Conservation (phyloP, 2,329 filamentous ascomycete genomes). For the Dactylellina drechsleri region DNA sequence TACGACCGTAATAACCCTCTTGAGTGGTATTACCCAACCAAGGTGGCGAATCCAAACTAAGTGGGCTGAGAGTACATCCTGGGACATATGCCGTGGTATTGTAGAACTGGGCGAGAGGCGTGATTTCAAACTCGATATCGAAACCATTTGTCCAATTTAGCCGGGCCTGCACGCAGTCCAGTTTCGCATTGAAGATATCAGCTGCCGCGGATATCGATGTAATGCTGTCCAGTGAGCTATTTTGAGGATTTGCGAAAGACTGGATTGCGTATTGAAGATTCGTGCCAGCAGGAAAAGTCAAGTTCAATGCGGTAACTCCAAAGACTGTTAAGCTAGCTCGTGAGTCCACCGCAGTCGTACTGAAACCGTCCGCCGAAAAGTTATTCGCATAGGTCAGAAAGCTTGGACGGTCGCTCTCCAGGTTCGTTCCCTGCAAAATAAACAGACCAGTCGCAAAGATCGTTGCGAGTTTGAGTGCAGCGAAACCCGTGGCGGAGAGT, state of each 20-base stretch:
- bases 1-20: slow-evolving; percentile 38
- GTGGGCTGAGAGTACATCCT: slow-evolving; percentile 35
- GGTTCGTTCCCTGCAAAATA: slow-evolving; percentile 35
- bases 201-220: slow-evolving; percentile 34
- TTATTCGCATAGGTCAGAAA: slow-evolving; percentile 31
- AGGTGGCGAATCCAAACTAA: slow-evolving; percentile 35
- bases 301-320: slow-evolving; percentile 26
- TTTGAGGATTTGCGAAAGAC: slow-evolving; percentile 22
- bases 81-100: slow-evolving; percentile 41
- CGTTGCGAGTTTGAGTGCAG: slow-evolving; percentile 43
- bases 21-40: slow-evolving; percentile 37
- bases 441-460: slow-evolving; percentile 52
- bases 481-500: slow-evolving; percentile 26
- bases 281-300: slow-evolving; percentile 54
- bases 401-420: slow-evolving; percentile 20
- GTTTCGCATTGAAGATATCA: slow-evolving; percentile 40
- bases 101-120: slow-evolving; percentile 46
- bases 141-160: slow-evolving; percentile 36
- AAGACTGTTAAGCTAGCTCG: slow-evolving; percentile 43
- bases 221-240: slow-evolving; percentile 32
- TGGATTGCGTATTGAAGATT: slow-evolving; percentile 39
- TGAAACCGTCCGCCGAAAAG: slow-evolving; percentile 26
- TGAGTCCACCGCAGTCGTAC: slow-evolving; percentile 23
- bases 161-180: slow-evolving; percentile 38
- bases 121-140: slow-evolving; percentile 18